These are phyloP conservation scores for Botrytis porri DNA, from an alignment of 2,329 filamentous ascomycete genomes.

Conservation along the genomic window DNA sequence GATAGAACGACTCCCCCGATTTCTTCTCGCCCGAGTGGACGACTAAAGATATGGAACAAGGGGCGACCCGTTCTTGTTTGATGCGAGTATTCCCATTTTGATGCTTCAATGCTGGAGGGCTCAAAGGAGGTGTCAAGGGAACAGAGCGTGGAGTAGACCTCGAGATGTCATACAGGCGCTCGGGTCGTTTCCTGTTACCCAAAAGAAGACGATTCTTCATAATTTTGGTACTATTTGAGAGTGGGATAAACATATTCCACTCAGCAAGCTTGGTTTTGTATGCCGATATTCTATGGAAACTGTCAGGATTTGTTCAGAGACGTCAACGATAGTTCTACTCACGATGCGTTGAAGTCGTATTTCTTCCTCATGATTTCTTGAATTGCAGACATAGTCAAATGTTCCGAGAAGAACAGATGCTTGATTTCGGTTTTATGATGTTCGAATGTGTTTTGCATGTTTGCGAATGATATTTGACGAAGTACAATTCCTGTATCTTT, in stretches of 20 bases:
- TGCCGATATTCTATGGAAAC: constrained; percentile 4
- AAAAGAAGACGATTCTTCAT: constrained; percentile 2
- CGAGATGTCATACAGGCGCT: neutral
- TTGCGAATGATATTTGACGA: neutral
- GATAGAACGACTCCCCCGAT: constrained; percentile 6
- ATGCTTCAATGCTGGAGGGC: constrained; percentile 1
- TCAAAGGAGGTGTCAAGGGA: constrained; percentile 15
- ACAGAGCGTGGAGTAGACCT: constrained; percentile 15
- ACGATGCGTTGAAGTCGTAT: constrained; percentile 12
- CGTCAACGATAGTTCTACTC: neutral
- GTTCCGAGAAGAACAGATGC: constrained; percentile 11
- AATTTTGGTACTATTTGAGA: constrained; percentile 2
- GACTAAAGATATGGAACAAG: constrained; percentile 10
- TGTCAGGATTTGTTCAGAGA: neutral
- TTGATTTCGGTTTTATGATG: constrained; percentile 16
- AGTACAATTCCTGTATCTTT: neutral
- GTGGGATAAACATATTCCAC: constrained; percentile 17
- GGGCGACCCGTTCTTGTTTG: neutral
- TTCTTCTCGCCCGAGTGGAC: constrained; percentile 17
- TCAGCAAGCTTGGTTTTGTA: constrained; percentile 20
- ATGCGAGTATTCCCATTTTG: neutral
- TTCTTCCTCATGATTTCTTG: constrained; percentile 21
- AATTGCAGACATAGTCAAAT: constrained; percentile 13
- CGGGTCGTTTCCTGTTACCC: constrained; percentile 8
- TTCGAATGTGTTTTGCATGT: constrained; percentile 18